Evolutionary conservation across 129 eudicot genomes (phyloP).

Genomic region (Artemisia tridentata): DNA sequence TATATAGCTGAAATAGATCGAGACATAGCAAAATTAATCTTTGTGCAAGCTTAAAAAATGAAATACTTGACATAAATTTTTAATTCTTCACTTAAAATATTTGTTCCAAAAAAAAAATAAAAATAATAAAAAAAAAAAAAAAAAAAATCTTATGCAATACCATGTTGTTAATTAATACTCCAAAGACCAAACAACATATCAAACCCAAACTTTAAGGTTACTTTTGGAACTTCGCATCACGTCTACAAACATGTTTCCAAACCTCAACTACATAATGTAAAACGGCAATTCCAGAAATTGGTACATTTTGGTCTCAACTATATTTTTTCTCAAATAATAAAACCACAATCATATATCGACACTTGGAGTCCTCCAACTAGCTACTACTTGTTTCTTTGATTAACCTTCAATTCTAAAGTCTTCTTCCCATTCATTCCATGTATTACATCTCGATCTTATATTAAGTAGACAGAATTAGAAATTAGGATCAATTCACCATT

Average conservation of each 20-base stretch:
- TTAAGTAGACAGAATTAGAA: background rate
- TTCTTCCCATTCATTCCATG: slow-evolving; percentile 16
- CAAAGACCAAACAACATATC: background rate
- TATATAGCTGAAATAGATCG: too few species aligned
- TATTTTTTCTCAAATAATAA: slow-evolving; percentile 24
- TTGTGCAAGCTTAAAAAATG: too few species aligned
- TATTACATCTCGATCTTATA: slow-evolving; percentile 18
- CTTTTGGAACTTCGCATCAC: slow-evolving; percentile 5
- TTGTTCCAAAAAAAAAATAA: too few species aligned
- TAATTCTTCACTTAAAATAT: too few species aligned
- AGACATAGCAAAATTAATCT: too few species aligned
- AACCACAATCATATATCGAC: slow-evolving; percentile 35
- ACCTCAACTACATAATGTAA: slow-evolving; percentile 22
- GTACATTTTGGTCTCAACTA: slow-evolving; percentile 26
- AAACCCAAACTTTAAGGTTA: slow-evolving; percentile 26
- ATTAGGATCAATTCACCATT: slow-evolving; percentile 16
- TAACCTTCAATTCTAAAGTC: slow-evolving; percentile 31
- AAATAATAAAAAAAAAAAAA: too few species aligned
- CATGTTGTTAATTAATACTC: too few species aligned
- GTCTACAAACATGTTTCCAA: slow-evolving; percentile 3
- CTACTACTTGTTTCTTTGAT: slow-evolving; percentile 25
- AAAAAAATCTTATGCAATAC: too few species aligned
- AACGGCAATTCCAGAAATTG: slow-evolving; percentile 23
- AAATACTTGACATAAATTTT: too few species aligned
- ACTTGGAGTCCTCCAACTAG: slow-evolving; percentile 41